Conservation (phyloP, 139 green algal genomes). For the Trebouxia sp. region DNA sequence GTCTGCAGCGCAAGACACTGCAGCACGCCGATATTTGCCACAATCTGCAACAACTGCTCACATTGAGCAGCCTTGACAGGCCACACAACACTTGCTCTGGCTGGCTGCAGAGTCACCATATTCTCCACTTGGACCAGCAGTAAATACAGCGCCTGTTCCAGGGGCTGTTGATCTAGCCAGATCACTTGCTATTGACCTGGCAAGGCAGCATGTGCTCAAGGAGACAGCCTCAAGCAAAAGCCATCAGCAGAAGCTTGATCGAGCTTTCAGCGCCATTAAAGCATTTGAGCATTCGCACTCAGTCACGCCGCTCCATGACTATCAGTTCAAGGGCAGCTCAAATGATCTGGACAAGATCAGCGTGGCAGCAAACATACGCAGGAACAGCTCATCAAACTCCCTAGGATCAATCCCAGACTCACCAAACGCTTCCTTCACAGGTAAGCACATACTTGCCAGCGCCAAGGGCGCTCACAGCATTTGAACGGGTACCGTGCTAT, state of each 20-base stretch:
- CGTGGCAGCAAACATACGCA: constrained; percentile 7
- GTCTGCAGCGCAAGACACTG: too few species aligned
- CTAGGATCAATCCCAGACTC: neutral
- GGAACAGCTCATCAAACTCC: neutral
- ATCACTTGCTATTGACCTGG: constrained; percentile 19
- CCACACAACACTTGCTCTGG: neutral
- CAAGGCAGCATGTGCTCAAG: neutral
- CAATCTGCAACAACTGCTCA: too few species aligned
- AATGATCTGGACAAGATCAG: constrained; percentile 22
- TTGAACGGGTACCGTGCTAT: too few species aligned
- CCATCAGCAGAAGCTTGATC: constrained; percentile 4
- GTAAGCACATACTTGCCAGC: too few species aligned
- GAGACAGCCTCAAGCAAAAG: constrained; percentile 9
- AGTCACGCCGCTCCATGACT: neutral
- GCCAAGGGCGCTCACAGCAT: too few species aligned
- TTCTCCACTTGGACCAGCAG: neutral
- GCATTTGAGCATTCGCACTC: constrained; percentile 5
- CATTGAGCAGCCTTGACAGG: too few species aligned
- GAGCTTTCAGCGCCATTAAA: constrained; percentile 13
- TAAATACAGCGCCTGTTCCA: neutral
- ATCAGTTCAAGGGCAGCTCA: constrained; percentile 4
- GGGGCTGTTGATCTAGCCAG: neutral
- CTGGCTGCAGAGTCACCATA: neutral
- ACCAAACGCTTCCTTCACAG: constrained; percentile 2
- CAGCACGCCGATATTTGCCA: too few species aligned